Percentiles rank a stretch among this genome's conserved stretches.
These are phyloP conservation scores for Citrus maxima DNA, from an alignment of 345 rosid species.

Conservation along the genomic window DNA sequence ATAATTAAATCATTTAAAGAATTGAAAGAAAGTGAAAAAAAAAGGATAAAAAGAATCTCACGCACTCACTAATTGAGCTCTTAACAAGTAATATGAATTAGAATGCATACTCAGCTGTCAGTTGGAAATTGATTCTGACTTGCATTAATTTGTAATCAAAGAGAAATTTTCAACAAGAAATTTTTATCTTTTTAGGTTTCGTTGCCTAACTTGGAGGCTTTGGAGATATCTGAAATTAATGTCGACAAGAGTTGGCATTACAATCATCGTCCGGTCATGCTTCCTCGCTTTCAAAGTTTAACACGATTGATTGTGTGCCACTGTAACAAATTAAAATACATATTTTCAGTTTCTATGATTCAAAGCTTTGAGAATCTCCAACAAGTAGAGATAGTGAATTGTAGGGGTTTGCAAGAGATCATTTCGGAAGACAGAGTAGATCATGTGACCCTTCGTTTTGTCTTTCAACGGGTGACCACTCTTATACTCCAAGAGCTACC, in stretches of 20 bases:
- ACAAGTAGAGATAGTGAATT: accelerated
- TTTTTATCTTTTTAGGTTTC: not conserved
- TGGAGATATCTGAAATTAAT: not conserved
- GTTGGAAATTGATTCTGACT: no score
- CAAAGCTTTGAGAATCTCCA: not conserved
- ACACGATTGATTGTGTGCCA: not conserved
- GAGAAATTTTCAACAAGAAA: no score
- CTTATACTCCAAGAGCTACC: not conserved
- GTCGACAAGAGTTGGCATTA: slow-evolving; percentile 6
- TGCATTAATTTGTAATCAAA: no score
- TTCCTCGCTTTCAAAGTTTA: not conserved
- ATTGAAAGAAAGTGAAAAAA: no score
- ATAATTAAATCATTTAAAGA: no score
- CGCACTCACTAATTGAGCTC: no score
- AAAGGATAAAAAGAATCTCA: no score
- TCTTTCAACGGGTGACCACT: slow-evolving; percentile 12
- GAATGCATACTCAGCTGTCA: no score
- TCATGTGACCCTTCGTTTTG: not conserved
- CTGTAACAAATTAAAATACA: not conserved
- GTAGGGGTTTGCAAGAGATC: not conserved
- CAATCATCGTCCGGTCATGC: not conserved
- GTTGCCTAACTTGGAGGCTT: slow-evolving; percentile 16
- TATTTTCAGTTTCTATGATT: not conserved
- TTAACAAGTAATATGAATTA: no score
- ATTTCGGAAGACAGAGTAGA: slow-evolving; percentile 10